Base-by-base conservation (phyloP, 139 green algal species). In the Mychonastes homosphaera region DNA sequence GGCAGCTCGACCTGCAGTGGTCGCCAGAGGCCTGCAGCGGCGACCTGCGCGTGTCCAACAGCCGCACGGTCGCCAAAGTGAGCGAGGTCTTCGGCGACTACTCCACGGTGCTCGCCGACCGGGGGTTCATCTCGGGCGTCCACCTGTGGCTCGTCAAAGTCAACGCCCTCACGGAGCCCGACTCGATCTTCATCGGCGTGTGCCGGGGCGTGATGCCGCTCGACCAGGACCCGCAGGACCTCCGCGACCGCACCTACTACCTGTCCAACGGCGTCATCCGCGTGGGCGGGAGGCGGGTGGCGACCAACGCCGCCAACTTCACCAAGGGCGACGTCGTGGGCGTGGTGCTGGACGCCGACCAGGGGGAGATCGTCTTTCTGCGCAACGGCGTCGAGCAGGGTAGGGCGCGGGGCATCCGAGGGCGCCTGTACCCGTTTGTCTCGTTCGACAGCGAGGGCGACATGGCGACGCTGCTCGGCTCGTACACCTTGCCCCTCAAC, bases 91-190 rank as follows among this genome's bases (percentile, higher is more conserved):
- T 71, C 48, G 75, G 75, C 3, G 75, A 83, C 52, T 83, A 83
- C 71, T 74, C 61, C 29, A 83, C 75, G 5, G 75, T 83, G 28
- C 68, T 83, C 0, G 69, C 64, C 29, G 72, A 66, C 53, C 55
- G 75, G 55, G 75, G 75, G 29, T 83, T 83, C 62, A 77, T 78
- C 54, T 77, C 71, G 1, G 75, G 75, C 4, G 75, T 83, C 29
- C 75, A 83, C 65, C 36, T 83, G 49, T 83, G 75, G 75, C 71
- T 83, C 3, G 47, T 83, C 46, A 79, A 77, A 58, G 67, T 83
- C 28, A 76, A 78, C 65, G 73, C 76, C 62, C 68, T 83, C 12
- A 72, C 65, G 38, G 75, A 83, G 63, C 75, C 71, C 8, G 75
- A 83, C 63, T 69, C 47, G 38, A 79, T 83, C 46, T 83, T 83